Conservation (phyloP, 805 yeast genomes). For the Nakazawaea anatomiae region DNA sequence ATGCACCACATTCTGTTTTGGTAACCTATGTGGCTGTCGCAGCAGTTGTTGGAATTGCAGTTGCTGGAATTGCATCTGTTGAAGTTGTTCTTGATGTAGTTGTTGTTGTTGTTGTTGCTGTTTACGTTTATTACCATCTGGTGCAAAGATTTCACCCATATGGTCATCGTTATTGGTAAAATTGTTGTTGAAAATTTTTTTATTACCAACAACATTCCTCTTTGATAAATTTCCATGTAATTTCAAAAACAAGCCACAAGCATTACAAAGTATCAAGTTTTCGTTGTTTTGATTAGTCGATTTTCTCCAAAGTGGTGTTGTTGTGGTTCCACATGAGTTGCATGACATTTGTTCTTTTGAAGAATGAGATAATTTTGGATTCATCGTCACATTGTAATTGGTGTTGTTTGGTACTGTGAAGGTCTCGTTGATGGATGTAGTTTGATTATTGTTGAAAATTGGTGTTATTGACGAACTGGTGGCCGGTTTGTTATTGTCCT, state of each 20-base stretch:
- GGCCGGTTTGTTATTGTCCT: conserved; percentile 12
- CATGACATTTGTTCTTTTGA: conserved; percentile 43
- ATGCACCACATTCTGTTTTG: conserved; percentile 1
- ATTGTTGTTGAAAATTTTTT: neutral
- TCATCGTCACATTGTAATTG: conserved; percentile 5
- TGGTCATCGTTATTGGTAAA: conserved; percentile 8
- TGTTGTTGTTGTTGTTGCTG: conserved; percentile 2
- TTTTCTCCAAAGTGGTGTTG: conserved; percentile 93
- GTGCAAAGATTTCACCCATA: conserved; percentile 9
- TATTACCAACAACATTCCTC: conserved; percentile 1
- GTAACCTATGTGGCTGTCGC: neutral
- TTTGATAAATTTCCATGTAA: conserved; percentile 63
- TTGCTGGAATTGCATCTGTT: neutral
- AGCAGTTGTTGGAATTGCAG: conserved; percentile 4
- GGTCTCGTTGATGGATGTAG: conserved; percentile 11
- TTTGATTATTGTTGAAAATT: conserved; percentile 11
- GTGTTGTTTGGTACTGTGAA: conserved; percentile 12
- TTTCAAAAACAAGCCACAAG: conserved; percentile 86
- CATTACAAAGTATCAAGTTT: conserved; percentile 83
- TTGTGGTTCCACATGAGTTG: conserved; percentile 84
- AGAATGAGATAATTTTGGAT: conserved; percentile 4
- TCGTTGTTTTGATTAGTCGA: conserved; percentile 50
- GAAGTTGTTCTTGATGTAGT: conserved; percentile 3
- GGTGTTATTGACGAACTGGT: neutral
- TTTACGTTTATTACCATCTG: neutral